Evolutionary conservation across 305 asterid genomes (phyloP).

Genomic region (Euphrasia arctica): DNA sequence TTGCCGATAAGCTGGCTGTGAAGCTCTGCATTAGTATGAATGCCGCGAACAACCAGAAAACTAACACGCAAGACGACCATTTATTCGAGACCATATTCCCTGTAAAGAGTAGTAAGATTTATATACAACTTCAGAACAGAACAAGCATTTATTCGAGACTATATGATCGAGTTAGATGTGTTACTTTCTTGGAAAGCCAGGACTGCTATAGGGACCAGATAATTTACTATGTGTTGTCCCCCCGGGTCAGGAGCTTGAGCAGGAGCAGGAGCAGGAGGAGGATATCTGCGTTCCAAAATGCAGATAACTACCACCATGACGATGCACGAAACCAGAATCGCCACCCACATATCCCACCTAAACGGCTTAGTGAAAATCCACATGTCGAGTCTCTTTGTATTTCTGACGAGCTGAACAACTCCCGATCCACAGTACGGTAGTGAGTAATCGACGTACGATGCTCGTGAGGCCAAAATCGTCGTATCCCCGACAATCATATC

Average conservation of each 20-base stretch:
- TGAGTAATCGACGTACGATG: constrained; percentile 46
- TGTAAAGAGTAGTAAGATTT: constrained; percentile 14
- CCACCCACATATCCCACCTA: constrained; percentile 68
- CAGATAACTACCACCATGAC: constrained; percentile 41
- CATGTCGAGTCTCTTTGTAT: constrained; percentile 45
- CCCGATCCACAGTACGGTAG: constrained; percentile 62
- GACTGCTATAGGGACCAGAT: constrained; percentile 48
- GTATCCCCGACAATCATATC: constrained; percentile 59
- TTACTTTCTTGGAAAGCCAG: constrained; percentile 75
- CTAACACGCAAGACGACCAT: constrained; percentile 35
- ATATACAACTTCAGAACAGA: too few relatives aligned
- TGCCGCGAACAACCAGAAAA: background rate
- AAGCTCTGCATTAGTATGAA: background rate
- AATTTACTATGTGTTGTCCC: constrained; percentile 23
- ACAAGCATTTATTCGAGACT: too few relatives aligned
- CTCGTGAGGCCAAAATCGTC: constrained; percentile 49
- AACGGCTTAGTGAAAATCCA: constrained; percentile 56
- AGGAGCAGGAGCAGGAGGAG: too few relatives aligned
- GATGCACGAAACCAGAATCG: constrained; percentile 38
- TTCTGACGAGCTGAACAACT: constrained; percentile 43
- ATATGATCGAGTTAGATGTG: background rate
- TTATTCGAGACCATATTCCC: constrained; percentile 52
- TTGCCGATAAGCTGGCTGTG: background rate
- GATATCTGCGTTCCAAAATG: constrained; percentile 37
- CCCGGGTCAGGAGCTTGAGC: too few relatives aligned